Percentiles rank a stretch among this genome's conserved stretches.
Conservation (phyloP, 345 rosid species). For the Lumnitzera littorea region DNA sequence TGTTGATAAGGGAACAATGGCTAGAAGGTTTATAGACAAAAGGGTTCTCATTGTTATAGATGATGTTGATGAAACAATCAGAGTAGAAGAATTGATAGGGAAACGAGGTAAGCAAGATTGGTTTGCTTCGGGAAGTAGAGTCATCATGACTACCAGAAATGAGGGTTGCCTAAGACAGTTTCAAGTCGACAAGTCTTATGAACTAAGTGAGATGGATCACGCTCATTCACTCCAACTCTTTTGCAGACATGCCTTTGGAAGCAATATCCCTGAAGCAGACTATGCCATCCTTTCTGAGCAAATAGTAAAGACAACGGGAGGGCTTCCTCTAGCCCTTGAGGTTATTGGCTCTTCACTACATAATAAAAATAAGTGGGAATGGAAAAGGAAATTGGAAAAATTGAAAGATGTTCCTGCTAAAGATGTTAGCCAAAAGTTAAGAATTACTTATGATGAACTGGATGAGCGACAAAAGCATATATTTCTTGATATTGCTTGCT, state of each 20-base stretch:
- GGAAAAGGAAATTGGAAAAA: constrained; percentile 1
- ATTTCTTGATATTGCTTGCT: constrained; percentile 12
- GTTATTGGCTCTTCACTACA: constrained; percentile 3
- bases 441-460: constrained; percentile 7
- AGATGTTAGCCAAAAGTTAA: neutral
- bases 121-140: constrained; percentile 9
- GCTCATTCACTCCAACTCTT: constrained; percentile 4
- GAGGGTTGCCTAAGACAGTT: neutral
- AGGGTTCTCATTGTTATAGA: constrained; percentile 7
- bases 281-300: neutral
- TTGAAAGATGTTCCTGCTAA: neutral
- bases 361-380: neutral
- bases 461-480: neutral
- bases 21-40: constrained; percentile 1
- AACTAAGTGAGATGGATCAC: neutral
- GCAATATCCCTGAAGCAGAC: neutral
- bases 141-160: constrained; percentile 6
- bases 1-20: neutral
- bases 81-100: neutral
- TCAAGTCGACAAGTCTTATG: neutral
- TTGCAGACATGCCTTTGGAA: constrained; percentile 2
- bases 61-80: constrained; percentile 7
- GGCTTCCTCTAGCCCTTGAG: constrained; percentile 9
- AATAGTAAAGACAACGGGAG: neutral
- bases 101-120: neutral